Conservation (phyloP, 257 asterid species). For the Paraleonurus japonicus region DNA sequence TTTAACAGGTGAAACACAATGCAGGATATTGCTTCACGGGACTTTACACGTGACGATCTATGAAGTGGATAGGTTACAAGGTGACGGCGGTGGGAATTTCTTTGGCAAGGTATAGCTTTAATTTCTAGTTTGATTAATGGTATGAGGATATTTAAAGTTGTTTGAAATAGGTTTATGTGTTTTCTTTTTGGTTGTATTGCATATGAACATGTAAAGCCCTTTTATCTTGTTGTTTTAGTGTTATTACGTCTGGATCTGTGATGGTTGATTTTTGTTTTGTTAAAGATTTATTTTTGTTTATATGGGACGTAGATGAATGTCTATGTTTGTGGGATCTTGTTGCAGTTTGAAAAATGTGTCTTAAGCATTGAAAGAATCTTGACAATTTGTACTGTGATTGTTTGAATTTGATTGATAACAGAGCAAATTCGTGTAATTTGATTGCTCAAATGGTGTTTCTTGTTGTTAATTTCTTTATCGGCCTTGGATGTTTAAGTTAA, state of each 20-base stretch:
- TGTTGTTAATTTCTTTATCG: too few species aligned
- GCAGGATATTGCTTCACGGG: conserved; percentile 45
- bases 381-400: background rate
- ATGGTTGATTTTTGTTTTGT: background rate
- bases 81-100: conserved; percentile 36
- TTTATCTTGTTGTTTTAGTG: background rate
- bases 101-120: conserved; percentile 35
- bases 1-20: conserved; percentile 31
- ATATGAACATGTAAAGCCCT: background rate
- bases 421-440: background rate
- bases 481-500: background rate
- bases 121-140: background rate
- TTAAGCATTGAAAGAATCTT: background rate
- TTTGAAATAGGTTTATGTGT: background rate
- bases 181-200: background rate
- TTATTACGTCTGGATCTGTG: background rate
- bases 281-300: background rate
- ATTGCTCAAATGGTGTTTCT: background rate
- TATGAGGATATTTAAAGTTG: background rate
- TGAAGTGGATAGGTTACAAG: conserved; percentile 43
- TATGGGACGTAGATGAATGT: background rate
- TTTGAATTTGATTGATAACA: background rate
- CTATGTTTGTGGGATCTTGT: background rate
- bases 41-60: conserved; percentile 41
- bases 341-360: background rate